phyloP scores from a whole-genome alignment of 768 basidiomycete species.

The Boletus patriciae region DNA sequence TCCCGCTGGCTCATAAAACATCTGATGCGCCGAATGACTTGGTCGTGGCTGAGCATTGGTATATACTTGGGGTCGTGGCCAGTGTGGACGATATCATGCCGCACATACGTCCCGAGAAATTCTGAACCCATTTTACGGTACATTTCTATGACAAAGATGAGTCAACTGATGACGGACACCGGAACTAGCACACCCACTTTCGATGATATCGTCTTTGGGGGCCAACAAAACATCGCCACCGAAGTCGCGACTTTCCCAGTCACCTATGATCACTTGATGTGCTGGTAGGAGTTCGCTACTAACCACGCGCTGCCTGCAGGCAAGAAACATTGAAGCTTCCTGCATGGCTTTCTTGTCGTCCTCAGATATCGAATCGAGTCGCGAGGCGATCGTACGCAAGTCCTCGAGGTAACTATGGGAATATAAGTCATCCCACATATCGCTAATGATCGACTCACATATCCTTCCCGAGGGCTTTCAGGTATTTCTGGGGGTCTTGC shows the following conservation, averaged over 20 bases:
- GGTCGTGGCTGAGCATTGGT: not conserved
- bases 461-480: not conserved
- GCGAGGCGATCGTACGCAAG: conserved; percentile 12
- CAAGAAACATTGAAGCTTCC: conserved; percentile 10
- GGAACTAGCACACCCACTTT: conserved; percentile 6
- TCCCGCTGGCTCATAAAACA: conserved; percentile 17
- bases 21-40: conserved; percentile 5
- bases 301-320: not conserved
- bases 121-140: conserved; percentile 13
- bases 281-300: conserved; percentile 3
- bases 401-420: conserved; percentile 13
- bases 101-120: conserved; percentile 11
- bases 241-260: conserved; percentile 14
- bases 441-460: conserved; percentile 3
- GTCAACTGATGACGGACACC: not conserved
- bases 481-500: conserved; percentile 5
- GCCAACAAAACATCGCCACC: conserved; percentile 4
- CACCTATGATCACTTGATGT: conserved; percentile 9
- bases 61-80: not conserved
- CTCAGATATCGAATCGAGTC: conserved; percentile 10
- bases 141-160: conserved; percentile 4
- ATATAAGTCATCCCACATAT: not conserved
- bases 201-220: conserved; percentile 7
- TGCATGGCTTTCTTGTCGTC: conserved; percentile 12
- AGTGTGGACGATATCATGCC: not conserved